Conservation (phyloP, 2,329 filamentous ascomycete species). For the Fonsecaea nubica region DNA sequence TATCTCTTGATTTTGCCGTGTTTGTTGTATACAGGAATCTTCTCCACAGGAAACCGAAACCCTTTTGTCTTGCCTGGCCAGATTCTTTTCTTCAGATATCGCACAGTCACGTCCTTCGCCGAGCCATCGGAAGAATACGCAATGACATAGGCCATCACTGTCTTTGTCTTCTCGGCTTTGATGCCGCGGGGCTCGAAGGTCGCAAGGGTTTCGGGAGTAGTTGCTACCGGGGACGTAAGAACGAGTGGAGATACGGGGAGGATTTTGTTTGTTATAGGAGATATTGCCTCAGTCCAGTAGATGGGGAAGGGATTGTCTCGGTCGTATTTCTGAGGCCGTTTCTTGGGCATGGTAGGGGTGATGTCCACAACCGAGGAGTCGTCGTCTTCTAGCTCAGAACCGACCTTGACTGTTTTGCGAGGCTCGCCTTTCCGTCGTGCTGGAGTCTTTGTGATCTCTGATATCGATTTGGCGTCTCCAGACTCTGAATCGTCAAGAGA, state of each 20-base stretch:
- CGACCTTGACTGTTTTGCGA: constrained; percentile 21
- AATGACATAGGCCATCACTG: constrained; percentile 88
- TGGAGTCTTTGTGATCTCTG: constrained; percentile 28
- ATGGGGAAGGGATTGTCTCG: constrained; percentile 80
- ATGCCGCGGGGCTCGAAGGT: constrained; percentile 81
- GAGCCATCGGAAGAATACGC: constrained; percentile 83
- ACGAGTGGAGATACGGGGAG: constrained; percentile 79
- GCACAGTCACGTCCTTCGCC: constrained; percentile 91
- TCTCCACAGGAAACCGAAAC: constrained; percentile 76
- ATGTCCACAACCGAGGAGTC: constrained; percentile 67
- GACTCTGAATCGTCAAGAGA: constrained; percentile 30
- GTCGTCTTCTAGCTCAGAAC: constrained; percentile 49
- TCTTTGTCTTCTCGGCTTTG: constrained; percentile 83
- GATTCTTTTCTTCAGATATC: constrained; percentile 81
- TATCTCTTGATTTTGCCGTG: constrained; percentile 78
- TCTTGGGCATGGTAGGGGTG: constrained; percentile 51
- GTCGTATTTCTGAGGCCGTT: constrained; percentile 64
- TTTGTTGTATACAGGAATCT: constrained; percentile 77
- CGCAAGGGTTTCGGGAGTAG: constrained; percentile 73
- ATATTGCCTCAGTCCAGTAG: constrained; percentile 93
- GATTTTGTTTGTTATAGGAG: constrained; percentile 78
- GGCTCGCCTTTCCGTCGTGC: constrained; percentile 34
- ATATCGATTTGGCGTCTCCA: constrained; percentile 29
- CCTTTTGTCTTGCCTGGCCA: constrained; percentile 92
- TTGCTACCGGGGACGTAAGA: constrained; percentile 69